Evolutionary conservation across 2,329 filamentous ascomycete genomes (phyloP), one percentile per base, ranked within the genome.

Genomic region (Seiridium unicorne): DNA sequence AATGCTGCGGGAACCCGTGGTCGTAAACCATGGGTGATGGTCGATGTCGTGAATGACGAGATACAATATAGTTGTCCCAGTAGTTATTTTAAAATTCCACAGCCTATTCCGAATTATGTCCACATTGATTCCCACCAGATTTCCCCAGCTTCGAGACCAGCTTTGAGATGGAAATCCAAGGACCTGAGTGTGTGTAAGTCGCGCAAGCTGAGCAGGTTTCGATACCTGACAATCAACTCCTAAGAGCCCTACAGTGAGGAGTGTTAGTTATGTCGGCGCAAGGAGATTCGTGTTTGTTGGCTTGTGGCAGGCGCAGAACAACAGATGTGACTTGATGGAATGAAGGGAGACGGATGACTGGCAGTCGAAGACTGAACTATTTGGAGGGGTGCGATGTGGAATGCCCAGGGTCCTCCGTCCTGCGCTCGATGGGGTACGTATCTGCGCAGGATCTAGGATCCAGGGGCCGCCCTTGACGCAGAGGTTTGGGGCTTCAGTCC

Each of bases 21-120:
- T 70, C 64, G 70, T 68, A 63, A 72, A 76, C 71, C 77, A 79
- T 79, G 73, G 66, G 71, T 65, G 64, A 60, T 62, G 55, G 35
- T 35, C 31, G 40, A 11, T 31, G 26, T 35, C 40, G 42, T 47
- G 26, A 10, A 49, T 11, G 7, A 11, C 34, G 35, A 53, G 8
- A 18, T 38, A 11, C 49, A 35, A 53, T 38, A 31, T 10, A 11
- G 26, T 10, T 49, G 10, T 32, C 47, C 47, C 26, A 26, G 18
- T 26, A 26, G 18, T 26, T 26, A 26, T 26, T 26, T 26, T 26
- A 26, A 26, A 26, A 26, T 26, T 26, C 18, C 18, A 26, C 18
- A 26, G 18, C 18, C 18, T 26, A 26, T 26, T 26, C 18, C 26
- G 47, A 49, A 49, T 32, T 32, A 49, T 49, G 47, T 49, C 47